These are phyloP conservation scores for Dentipellis sp. DNA, from an alignment of 768 basidiomycete genomes.

Conservation along the genomic window DNA sequence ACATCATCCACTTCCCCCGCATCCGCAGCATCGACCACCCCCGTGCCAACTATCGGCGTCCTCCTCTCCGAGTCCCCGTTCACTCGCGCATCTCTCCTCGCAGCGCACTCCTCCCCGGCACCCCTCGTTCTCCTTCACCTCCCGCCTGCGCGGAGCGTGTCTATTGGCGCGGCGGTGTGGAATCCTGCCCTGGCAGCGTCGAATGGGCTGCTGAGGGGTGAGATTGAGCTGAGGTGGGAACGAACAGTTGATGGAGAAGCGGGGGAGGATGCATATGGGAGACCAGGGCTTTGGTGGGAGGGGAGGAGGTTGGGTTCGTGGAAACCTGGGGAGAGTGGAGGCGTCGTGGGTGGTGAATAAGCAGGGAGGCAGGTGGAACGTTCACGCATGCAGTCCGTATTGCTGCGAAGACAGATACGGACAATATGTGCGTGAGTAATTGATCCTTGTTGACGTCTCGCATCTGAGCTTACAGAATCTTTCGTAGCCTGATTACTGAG, in stretches of 20 bases:
- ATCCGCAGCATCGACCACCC: neutral
- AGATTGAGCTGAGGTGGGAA: constrained; percentile 65
- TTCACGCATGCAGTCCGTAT: too few species aligned
- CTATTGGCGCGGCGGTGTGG: constrained; percentile 45
- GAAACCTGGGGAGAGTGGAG: too few species aligned
- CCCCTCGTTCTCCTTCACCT: constrained; percentile 78
- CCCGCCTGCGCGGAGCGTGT: constrained; percentile 30
- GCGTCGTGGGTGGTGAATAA: too few species aligned
- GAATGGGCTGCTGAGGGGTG: constrained; percentile 46
- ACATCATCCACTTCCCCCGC: neutral
- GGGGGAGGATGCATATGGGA: constrained; percentile 14
- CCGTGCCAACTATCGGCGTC: constrained; percentile 47
- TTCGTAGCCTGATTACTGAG: too few species aligned
- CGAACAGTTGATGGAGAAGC: constrained; percentile 15
- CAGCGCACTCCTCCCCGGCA: constrained; percentile 64
- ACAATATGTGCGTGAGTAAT: too few species aligned
- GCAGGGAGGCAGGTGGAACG: too few species aligned
- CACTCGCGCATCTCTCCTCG: constrained; percentile 57
- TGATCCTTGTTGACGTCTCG: too few species aligned
- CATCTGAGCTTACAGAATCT: too few species aligned
- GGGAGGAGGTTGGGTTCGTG: constrained; percentile 28
- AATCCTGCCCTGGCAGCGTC: constrained; percentile 56
- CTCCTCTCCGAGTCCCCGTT: constrained; percentile 78
- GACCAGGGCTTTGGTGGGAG: constrained; percentile 36
- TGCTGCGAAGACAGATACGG: too few species aligned